These are phyloP conservation scores for Scheffersomyces parashehatae DNA, from an alignment of 1,139 yeast species.

Conservation along the genomic window DNA sequence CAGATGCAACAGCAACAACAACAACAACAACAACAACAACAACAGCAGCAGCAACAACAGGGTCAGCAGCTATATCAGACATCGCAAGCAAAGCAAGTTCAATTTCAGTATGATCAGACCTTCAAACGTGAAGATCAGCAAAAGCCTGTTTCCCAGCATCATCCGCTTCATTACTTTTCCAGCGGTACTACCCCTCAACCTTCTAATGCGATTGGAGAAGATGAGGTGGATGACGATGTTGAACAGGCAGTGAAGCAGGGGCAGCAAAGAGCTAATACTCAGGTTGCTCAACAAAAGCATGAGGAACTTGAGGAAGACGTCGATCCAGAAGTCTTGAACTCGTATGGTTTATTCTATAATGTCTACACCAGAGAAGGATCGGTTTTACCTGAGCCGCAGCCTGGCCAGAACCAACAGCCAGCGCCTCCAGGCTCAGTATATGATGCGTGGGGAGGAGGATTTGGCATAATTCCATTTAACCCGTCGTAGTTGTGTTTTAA, in stretches of 20 bases:
- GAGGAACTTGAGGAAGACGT: slow-evolving; percentile 27
- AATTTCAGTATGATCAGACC: slow-evolving; percentile 2
- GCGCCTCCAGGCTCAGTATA: slow-evolving; percentile 12
- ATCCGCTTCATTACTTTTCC: slow-evolving; percentile 41
- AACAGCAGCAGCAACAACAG: slow-evolving; percentile 6
- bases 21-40: slow-evolving; percentile 4
- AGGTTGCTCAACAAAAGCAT: slow-evolving; percentile 2
- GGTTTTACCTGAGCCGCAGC: slow-evolving; percentile 26
- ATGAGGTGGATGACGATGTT: not conserved
- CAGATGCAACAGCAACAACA: slow-evolving; percentile 14
- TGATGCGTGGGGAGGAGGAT: slow-evolving; percentile 25
- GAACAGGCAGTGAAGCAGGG: not conserved
- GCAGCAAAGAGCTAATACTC: not conserved
- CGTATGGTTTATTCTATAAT: slow-evolving; percentile 39
- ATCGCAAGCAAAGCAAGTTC: slow-evolving; percentile 1
- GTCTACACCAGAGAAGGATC: slow-evolving; percentile 38
- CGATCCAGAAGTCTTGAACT: slow-evolving; percentile 33
- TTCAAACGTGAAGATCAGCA: not conserved
- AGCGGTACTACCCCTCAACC: slow-evolving; percentile 18
- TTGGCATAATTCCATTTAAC: slow-evolving; percentile 38
- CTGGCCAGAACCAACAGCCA: slow-evolving; percentile 11
- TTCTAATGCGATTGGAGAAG: not conserved
- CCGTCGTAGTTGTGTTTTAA: slow-evolving; percentile 23
- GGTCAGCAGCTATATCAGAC: not conserved
- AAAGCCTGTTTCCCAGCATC: slow-evolving; percentile 43